A percentile compares a stretch with the other conserved stretches of the same genome.
phyloP scores from a whole-genome alignment of 768 basidiomycete species.

The Tricholoma sp. region DNA sequence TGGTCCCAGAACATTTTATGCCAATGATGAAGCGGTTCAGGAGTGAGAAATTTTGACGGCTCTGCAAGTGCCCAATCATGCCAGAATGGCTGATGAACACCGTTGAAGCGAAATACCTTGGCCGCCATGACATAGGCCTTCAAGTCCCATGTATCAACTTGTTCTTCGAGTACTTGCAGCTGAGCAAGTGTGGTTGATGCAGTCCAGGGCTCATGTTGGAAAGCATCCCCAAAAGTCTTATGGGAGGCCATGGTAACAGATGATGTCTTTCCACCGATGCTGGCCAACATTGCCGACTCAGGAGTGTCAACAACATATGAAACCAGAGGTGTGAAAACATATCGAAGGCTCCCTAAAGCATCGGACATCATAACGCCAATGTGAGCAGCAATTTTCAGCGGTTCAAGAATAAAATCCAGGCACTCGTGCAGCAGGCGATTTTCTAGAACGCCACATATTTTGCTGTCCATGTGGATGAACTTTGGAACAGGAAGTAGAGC shows the following conservation, averaged over 20 bases:
- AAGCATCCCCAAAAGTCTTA: conserved; percentile 24
- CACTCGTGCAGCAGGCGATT: conserved; percentile 21
- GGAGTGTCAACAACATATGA: conserved; percentile 28
- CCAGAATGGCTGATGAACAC: conserved; percentile 33
- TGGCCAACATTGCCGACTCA: conserved; percentile 23
- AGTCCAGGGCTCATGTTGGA: conserved; percentile 20
- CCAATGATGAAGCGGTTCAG: conserved; percentile 34
- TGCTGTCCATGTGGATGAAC: background rate
- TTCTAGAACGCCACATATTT: conserved; percentile 18
- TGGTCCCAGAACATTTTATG: conserved; percentile 35
- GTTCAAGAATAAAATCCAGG: conserved; percentile 22
- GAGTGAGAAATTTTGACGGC: conserved; percentile 27
- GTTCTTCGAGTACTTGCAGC: conserved; percentile 8
- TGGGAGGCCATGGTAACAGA: conserved; percentile 24
- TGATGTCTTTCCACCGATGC: conserved; percentile 24
- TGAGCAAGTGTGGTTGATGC: conserved; percentile 14
- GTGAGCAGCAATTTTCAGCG: conserved; percentile 24
- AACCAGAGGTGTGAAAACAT: conserved; percentile 23
- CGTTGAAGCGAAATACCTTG: conserved; percentile 15
- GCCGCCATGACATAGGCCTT: conserved; percentile 16
- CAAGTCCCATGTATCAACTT: conserved; percentile 19
- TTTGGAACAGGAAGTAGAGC: conserved; percentile 17
- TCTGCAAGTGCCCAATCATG: conserved; percentile 27
- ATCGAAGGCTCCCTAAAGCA: conserved; percentile 15
- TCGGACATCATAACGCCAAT: conserved; percentile 24